A percentile compares a stretch with the other conserved stretches of the same genome.
Evolutionary conservation across 495 filamentous ascomycete species (phyloP).

Genomic region (Aspergillus bridgeri): DNA sequence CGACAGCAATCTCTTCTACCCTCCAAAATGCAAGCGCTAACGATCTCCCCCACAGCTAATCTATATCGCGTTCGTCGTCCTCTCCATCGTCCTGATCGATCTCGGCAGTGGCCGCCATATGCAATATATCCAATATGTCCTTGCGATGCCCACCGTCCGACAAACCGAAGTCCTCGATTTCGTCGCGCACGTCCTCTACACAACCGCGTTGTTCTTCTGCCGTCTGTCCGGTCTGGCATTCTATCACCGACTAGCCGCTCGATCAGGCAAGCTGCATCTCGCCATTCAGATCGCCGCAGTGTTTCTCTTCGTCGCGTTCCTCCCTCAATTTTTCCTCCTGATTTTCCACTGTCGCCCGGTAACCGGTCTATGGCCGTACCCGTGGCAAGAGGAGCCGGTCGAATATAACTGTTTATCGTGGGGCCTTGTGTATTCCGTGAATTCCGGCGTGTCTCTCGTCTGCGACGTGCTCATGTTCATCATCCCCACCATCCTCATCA

Average conservation of each 20-base stretch:
- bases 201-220: constrained; percentile 41
- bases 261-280: constrained; percentile 28
- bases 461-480: constrained; percentile 44
- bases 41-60: constrained; percentile 15
- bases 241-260: constrained; percentile 39
- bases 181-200: constrained; percentile 46
- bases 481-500: constrained; percentile 41
- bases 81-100: constrained; percentile 40
- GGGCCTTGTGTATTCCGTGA: constrained; percentile 44
- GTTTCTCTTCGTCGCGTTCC: constrained; percentile 34
- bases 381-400: constrained; percentile 31
- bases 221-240: constrained; percentile 48
- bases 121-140: constrained; percentile 46
- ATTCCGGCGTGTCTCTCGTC: constrained; percentile 38
- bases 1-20: background rate
- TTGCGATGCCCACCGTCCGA: constrained; percentile 30
- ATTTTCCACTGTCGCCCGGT: constrained; percentile 45
- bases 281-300: constrained; percentile 31
- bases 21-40: background rate
- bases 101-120: constrained; percentile 46
- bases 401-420: constrained; percentile 38
- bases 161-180: constrained; percentile 43
- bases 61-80: constrained; percentile 35
- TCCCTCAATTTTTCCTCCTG: constrained; percentile 42
- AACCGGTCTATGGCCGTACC: constrained; percentile 47